These are phyloP conservation scores for Artemisia annua DNA, from an alignment of 129 eudicot genomes.

Conservation along the genomic window DNA sequence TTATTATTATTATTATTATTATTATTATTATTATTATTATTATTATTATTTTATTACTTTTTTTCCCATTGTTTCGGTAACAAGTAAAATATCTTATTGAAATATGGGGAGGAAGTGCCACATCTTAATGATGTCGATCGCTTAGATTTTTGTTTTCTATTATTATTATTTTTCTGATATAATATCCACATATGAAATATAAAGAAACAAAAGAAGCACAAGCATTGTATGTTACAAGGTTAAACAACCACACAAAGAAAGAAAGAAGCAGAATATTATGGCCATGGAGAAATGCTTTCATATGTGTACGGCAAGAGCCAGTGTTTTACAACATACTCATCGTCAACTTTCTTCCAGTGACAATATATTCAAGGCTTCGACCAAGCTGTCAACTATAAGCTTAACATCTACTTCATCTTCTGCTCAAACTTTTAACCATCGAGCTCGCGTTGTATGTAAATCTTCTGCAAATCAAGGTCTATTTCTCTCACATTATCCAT, in stretches of 20 bases:
- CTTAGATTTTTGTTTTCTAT: too few relatives aligned
- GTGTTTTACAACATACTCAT: constrained; percentile 31
- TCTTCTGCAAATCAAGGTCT: constrained; percentile 43
- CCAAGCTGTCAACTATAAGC: constrained; percentile 2
- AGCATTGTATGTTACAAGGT: background rate
- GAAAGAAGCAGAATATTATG: constrained; percentile 8
- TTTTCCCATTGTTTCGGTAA: too few relatives aligned
- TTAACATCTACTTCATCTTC: constrained; percentile 34
- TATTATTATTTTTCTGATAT: background rate
- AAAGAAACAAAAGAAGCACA: background rate
- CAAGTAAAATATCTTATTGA: too few relatives aligned
- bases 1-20: too few relatives aligned
- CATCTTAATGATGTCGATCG: too few relatives aligned
- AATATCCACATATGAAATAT: background rate
- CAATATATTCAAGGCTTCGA: constrained; percentile 11
- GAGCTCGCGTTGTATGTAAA: constrained; percentile 41
- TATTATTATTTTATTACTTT: too few relatives aligned
- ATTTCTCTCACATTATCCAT: background rate
- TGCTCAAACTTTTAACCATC: constrained; percentile 20
- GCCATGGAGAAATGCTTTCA: constrained; percentile 43
- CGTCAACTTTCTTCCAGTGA: constrained; percentile 24
- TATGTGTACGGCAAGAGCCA: constrained; percentile 35
- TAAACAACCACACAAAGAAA: constrained; percentile 10
- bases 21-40: too few relatives aligned
- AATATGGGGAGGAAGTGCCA: too few relatives aligned